Base-by-base conservation (phyloP, 345 rosid genomes). In the Salix arbutifolia region DNA sequence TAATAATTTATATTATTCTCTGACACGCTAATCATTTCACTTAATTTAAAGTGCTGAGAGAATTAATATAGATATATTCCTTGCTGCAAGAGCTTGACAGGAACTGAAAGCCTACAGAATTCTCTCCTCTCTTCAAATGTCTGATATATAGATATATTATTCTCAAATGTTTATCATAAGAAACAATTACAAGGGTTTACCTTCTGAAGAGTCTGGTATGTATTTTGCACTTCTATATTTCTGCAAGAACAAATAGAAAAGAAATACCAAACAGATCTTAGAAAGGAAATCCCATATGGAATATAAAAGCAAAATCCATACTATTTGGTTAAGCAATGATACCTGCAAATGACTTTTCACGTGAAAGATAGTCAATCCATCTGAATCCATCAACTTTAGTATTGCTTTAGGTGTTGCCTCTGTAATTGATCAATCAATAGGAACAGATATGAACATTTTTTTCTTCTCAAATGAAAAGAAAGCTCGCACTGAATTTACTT, bases 311-410 rank as follows among this genome's bases (percentile, higher is more conserved):
- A 19, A 53, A 17, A 18, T 6, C 71, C 46, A 23, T 69, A 48
- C 14, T 60, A 14, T 44, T 4, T 1, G 17, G 6, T 23, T 5
- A 30, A 72, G 14, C 17, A 72, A n/a, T 26, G 65, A 44, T 53
- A 92, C 94, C 93, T 95, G 99, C 89, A 96, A 83, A 77, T 93
- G 99, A 82, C 99, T 93, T 87, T 96, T 96, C 7, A 96, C 94
- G 86, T 96, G 99, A 79, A 92, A 96, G 74, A 96, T 93, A 37
- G 99, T 92, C 78, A 96, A 84, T 73, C 94, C 97, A 60, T 91
- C 91, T 1, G 90, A 88, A 69, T 90, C 94, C 99, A 96, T 96
- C 71, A 92, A 86, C 92, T 88, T 92, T 81, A 96, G 72, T 74
- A 96, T 88, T 8, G 95, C 92, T 91, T 93, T 96, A 0, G 99